Evolutionary conservation across 164 flowering plant genomes (phyloP), one percentile per base, ranked within the genome.

Genomic region (Amborella trichopoda): DNA sequence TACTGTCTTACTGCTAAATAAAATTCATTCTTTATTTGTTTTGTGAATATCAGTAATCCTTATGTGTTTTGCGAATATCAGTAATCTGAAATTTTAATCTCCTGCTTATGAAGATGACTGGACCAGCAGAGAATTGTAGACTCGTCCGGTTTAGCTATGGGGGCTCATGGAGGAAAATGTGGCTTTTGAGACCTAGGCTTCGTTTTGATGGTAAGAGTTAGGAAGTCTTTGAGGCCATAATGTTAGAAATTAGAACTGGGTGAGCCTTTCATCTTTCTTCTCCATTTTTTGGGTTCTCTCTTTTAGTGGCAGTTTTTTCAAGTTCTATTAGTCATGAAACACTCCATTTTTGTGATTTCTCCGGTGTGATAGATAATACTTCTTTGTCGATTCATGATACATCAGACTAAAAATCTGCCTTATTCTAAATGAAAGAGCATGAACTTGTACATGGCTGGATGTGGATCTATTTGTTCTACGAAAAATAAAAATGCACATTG

Each of bases 131-230:
- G 53, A 91, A 82, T 55, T 82, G 80, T 59, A 78, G 73, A 72
- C 63, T 77, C 39, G 50, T 91, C 63, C 96, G 87, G 33, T 75
- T 77, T 20, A 68, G 34, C 34, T 91, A 84, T 65, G 85, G 77
- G 24, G 72, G 86, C 10, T 91, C 96, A 3, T 91, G 99, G 99
- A 78, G 88, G 62, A 87, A 82, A 61, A 91, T 91, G 96, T 91
- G 99, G 99, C 86, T 91, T 40, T 60, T 65, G 47, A 73, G 95
- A 61, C 99, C 99, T 53, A 73, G 99, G 63, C 45, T 80, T 34
- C 95, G 96, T 2, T 80, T 83, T 46, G 99, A 91, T 75, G 99
- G 99, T 91, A 73, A 55, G 65, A 32, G 48, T 11, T 55, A 8
- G 34, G 11, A 8, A 8, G 34, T 30, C 34, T 9, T 8, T 30